Base-by-base conservation (phyloP, 2,329 filamentous ascomycete species). In the Dendryphion nanum region DNA sequence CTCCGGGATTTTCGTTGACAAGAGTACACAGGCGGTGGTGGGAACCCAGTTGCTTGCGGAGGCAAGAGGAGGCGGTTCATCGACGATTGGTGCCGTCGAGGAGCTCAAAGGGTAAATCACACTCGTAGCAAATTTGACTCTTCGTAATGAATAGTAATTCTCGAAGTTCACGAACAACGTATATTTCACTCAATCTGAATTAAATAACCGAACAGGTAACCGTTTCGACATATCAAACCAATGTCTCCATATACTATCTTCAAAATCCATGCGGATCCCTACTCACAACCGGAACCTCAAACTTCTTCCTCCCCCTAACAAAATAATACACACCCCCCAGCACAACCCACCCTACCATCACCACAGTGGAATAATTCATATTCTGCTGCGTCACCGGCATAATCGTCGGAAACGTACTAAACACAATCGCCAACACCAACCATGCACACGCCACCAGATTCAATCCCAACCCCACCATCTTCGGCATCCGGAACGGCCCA, bases 21-120 rank as follows among this genome's bases (percentile, higher is more conserved):
- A 72, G 48, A 60, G 59, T 1, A 58, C 48, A 0, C 76, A 76
- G 5, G 59, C 61, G 31, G 75, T 80, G 4, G 64, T 76, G 6
- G 69, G 69, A 34, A 75, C 77, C 16, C 69, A 72, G 53, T 64
- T 79, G 15, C 56, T 79, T 35, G 73, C 74, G 30, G 76, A 79
- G 57, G 66, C 69, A 4, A 66, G 71, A 46, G 77, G 72, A 4
- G 77, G 76, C 5, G 77, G 75, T 1, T 71, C 64, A 2, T 76
- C 73, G 39, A 76, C 70, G 3, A 72, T 80, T 48, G 73, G 67
- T 32, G 67, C 42, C n/a, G 47, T 30, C 17, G 41, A 48, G 30
- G 43, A 53, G 39, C 24, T 43, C 30, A 39, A 37, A 34, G 16
- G 38, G 31, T 50, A 37, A 30, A 7, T n/a, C n/a, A n/a, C n/a